These are phyloP conservation scores for Xanthoparmelia taractica DNA, from an alignment of 495 filamentous ascomycete species.

Conservation along the genomic window DNA sequence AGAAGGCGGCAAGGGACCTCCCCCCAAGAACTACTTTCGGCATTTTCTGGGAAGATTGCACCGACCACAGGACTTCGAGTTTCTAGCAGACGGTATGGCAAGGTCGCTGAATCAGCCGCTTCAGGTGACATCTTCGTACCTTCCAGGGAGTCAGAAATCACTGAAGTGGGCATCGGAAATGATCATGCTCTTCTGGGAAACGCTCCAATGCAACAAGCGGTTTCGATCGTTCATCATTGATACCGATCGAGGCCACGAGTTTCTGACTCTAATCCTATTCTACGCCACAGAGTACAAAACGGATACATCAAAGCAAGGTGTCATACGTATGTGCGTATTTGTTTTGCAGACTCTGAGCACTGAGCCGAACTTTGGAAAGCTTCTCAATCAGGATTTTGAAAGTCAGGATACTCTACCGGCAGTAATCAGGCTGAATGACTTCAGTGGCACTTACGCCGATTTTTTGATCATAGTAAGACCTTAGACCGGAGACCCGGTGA, in stretches of 20 bases:
- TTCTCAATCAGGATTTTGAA: conserved; percentile 82
- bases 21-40: conserved; percentile 83
- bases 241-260: conserved; percentile 87
- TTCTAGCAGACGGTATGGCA: conserved; percentile 92
- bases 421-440: conserved; percentile 70
- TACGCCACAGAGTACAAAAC: conserved; percentile 83
- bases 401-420: conserved; percentile 79
- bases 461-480: conserved; percentile 77
- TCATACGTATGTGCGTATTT: conserved; percentile 95
- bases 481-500: background rate
- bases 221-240: conserved; percentile 97
- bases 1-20: conserved; percentile 52
- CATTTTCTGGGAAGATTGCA: conserved; percentile 89
- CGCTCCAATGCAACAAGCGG: conserved; percentile 93
- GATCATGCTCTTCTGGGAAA: conserved; percentile 97
- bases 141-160: conserved; percentile 75
- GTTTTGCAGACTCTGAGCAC: conserved; percentile 91
- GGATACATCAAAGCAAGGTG: conserved; percentile 81
- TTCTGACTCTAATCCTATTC: conserved; percentile 81
- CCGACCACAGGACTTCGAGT: conserved; percentile 94
- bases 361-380: conserved; percentile 82
- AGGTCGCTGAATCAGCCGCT: conserved; percentile 90
- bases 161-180: conserved; percentile 91
- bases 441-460: conserved; percentile 87
- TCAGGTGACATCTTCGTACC: conserved; percentile 76